Evolutionary conservation across 768 basidiomycete species (phyloP).

Genomic region (Strobilomyces echinocephalus): DNA sequence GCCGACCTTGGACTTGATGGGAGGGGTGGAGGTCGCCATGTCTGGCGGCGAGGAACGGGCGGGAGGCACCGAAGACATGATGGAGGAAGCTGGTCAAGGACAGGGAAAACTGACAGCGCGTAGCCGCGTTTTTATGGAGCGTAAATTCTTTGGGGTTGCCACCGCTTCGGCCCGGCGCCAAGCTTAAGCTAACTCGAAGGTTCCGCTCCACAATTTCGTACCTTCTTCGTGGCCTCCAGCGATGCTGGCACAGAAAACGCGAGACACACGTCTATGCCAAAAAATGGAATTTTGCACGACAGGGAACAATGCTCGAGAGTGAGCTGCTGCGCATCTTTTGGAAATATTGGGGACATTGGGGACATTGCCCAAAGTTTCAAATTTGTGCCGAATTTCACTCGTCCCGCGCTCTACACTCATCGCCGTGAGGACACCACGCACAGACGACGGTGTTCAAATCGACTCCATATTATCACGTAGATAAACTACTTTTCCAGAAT

Average conservation of each 20-base stretch:
- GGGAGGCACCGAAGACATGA: constrained; percentile 27
- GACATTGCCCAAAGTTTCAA: not conserved
- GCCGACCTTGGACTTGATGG: constrained; percentile 6
- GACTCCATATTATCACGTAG: not conserved
- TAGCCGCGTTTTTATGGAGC: constrained; percentile 20
- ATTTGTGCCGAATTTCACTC: not conserved
- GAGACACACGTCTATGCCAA: not conserved
- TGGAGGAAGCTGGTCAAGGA: constrained; percentile 20
- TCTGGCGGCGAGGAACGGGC: constrained; percentile 13
- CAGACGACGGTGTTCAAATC: not conserved
- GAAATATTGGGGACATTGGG: constrained; percentile 19
- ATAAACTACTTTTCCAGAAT: constrained; percentile 29
- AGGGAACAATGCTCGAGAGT: not conserved
- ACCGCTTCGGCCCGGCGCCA: constrained; percentile 9
- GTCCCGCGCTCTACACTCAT: not conserved
- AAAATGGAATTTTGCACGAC: not conserved
- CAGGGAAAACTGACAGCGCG: not conserved
- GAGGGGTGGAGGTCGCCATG: constrained; percentile 10
- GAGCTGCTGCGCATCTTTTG: not conserved
- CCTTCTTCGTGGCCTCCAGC: not conserved
- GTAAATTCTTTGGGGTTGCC: constrained; percentile 36
- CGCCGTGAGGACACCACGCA: not conserved
- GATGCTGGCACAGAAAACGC: not conserved
- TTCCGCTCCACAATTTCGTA: not conserved
- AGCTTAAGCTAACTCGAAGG: not conserved